Evolutionary conservation across 1,139 yeast species (phyloP).

Genomic region (Kodamaea alishanica): DNA sequence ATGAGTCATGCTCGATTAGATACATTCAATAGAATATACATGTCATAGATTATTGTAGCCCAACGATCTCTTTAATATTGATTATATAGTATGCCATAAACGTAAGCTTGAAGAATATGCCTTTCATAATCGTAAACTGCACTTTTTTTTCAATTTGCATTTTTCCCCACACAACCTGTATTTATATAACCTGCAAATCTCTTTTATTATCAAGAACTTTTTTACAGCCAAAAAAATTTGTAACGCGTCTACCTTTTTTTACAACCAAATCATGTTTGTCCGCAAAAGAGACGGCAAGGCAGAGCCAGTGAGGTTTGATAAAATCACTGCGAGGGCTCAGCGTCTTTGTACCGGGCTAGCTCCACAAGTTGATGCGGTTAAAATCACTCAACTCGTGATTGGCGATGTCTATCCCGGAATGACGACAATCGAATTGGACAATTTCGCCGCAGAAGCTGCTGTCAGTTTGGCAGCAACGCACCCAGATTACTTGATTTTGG

Average conservation of each 20-base stretch:
- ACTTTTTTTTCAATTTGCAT: neutral
- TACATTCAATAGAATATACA: neutral
- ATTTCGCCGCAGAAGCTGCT: conserved; percentile 95
- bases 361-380: conserved; percentile 77
- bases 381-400: conserved; percentile 83
- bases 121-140: too few relatives aligned
- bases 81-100: too few relatives aligned
- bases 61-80: too few relatives aligned
- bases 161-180: neutral
- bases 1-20: conserved; percentile 2
- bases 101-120: too few relatives aligned
- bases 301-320: conserved; percentile 60
- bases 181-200: neutral
- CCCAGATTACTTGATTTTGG: conserved; percentile 92
- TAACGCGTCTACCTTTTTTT: conserved; percentile 1
- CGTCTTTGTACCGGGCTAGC: conserved; percentile 77
- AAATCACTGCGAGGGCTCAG: conserved; percentile 50
- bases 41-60: neutral
- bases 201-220: conserved; percentile 5
- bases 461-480: conserved; percentile 96
- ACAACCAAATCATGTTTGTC: conserved; percentile 40
- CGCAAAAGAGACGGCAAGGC: conserved; percentile 71
- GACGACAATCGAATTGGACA: conserved; percentile 86
- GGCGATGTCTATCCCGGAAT: conserved; percentile 96
- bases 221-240: conserved; percentile 5